Conservation (phyloP, 441 rosid species). For the Gossypium davidsonii region DNA sequence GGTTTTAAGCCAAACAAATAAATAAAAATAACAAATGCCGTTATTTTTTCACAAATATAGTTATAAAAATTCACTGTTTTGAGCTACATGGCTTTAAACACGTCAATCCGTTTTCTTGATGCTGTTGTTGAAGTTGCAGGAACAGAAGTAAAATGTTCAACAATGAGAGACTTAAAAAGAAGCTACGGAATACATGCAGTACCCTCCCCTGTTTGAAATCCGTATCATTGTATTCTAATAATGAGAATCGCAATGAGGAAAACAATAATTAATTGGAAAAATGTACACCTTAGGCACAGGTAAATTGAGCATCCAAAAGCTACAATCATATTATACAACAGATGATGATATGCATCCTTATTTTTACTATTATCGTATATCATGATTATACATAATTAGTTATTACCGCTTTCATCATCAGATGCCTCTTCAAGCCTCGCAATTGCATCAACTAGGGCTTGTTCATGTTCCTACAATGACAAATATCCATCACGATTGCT, state of each 20-base stretch:
- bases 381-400: slow-evolving; percentile 46
- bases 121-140: background rate
- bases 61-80: background rate
- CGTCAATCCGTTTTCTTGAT: background rate
- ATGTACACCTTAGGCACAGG: slow-evolving; percentile 25
- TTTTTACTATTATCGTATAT: slow-evolving; percentile 23
- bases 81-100: too few species aligned
- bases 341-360: slow-evolving; percentile 14
- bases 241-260: background rate
- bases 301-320: slow-evolving; percentile 27
- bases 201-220: background rate
- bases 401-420: slow-evolving; percentile 97
- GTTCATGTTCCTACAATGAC: slow-evolving; percentile 77
- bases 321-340: slow-evolving; percentile 33
- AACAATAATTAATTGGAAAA: slow-evolving; percentile 16
- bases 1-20: slow-evolving; percentile 30
- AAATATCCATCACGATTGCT: slow-evolving; percentile 11
- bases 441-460: slow-evolving; percentile 84
- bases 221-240: background rate
- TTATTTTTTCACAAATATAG: background rate
- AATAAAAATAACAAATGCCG: slow-evolving; percentile 15
- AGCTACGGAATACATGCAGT: background rate
- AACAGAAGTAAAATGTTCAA: background rate
- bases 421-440: slow-evolving; percentile 93
- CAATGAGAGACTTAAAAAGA: background rate